Base-by-base conservation (phyloP, 495 filamentous ascomycete species). In the Neurospora sp. region DNA sequence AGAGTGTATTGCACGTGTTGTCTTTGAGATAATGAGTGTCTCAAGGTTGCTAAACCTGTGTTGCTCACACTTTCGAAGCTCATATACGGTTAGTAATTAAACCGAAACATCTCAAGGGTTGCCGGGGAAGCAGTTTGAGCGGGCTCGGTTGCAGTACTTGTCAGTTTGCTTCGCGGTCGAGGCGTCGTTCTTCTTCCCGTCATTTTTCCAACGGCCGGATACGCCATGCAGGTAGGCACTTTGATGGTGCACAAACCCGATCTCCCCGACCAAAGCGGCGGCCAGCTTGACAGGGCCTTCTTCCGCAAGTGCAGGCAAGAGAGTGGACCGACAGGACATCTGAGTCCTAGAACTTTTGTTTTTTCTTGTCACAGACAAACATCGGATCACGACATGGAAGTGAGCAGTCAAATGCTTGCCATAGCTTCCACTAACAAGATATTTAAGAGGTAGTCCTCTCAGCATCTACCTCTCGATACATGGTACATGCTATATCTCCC, bases 1-100 rank as follows among this genome's bases (percentile, higher is more conserved):
- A 44, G 48, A 70, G 73, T 74, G 31, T 71, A 73, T 74, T 77
- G 70, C 74, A 77, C 77, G 73, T 78, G 77, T 73, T 78, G 75
- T 76, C 74, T 76, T 76, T 62, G 31, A 72, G 20, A 42, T 75
- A 69, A 74, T 77, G 73, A 76, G 42, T 78, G 75, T 79, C 74
- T 78, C 54, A 35, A 35, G 27, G 5, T 66, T 66, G 14, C 54
- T 35, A 37, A 66, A 66, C 54, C 6, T 66, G 54, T 66, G 54
- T 35, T 18, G 54, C 54, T 18, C 27, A 35, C 54, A 66, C 27
- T 37, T 66, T 66, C 27, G 6, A 66, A 66, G 54, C 27, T 66
- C 54, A 66, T 66, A 66, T 66, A 66, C 54, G 27, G 54, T 66
- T 66, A 66, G 48, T 70, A 76, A 76, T 78, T 66, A 78, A 78